phyloP scores from a whole-genome alignment of 257 asterid genomes.

The Plectranthus barbatus region DNA sequence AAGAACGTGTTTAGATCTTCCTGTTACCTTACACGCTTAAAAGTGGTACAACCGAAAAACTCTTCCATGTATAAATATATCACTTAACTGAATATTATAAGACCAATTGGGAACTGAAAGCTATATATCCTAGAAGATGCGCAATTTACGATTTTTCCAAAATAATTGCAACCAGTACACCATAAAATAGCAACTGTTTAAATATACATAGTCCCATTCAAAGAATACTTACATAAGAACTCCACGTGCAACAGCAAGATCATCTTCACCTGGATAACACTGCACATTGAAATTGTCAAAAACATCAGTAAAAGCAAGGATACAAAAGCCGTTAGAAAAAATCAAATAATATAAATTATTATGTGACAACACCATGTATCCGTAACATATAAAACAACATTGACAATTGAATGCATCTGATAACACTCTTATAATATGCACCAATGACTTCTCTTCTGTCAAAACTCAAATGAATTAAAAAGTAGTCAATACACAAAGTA shows the following conservation, averaged over 20 bases:
- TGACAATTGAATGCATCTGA: background rate
- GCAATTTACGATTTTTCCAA: background rate
- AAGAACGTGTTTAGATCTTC: too few relatives aligned
- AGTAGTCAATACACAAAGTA: background rate
- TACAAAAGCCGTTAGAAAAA: background rate
- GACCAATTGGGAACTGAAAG: background rate
- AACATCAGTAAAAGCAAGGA: conserved; percentile 1
- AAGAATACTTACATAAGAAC: conserved; percentile 66
- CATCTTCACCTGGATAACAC: conserved; percentile 99
- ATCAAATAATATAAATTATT: background rate
- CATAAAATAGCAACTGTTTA: background rate
- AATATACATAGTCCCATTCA: background rate
- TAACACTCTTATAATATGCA: background rate
- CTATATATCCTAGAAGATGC: background rate
- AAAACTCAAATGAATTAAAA: background rate
- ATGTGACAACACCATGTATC: background rate
- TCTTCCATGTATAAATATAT: background rate
- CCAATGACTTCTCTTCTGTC: background rate
- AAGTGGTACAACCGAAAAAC: background rate
- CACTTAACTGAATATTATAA: background rate
- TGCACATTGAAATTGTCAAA: conserved; percentile 33
- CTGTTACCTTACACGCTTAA: too few relatives aligned
- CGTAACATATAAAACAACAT: background rate
- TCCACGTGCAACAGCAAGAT: conserved; percentile 85
- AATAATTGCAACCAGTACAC: background rate